phyloP scores from a whole-genome alignment of 768 basidiomycete species.

The Trametes cingulata region DNA sequence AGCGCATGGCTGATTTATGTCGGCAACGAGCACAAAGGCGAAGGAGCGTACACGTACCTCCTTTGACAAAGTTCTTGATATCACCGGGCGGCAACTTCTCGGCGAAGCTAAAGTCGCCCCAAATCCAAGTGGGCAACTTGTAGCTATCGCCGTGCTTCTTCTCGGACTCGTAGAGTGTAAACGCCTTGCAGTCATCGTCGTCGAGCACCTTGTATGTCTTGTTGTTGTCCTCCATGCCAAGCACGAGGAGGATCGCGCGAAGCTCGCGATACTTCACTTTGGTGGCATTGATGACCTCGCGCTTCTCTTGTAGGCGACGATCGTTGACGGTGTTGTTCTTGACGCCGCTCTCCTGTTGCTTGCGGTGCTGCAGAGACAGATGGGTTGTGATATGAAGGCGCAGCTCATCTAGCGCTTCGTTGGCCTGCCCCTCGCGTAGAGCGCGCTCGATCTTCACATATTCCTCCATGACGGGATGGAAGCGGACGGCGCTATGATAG shows the following conservation, averaged over 20 bases:
- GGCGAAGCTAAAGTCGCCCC: neutral
- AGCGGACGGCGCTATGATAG: neutral
- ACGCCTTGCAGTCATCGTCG: neutral
- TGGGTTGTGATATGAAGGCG: slow-evolving; percentile 5
- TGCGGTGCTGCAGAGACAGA: neutral
- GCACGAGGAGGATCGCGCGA: neutral
- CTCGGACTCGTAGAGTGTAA: neutral
- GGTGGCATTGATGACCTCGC: neutral
- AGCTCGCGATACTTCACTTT: neutral
- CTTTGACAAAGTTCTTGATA: too few species aligned
- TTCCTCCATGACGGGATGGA: neutral
- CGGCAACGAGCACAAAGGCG: too few species aligned
- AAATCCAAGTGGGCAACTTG: neutral
- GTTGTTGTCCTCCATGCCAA: neutral
- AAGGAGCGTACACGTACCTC: too few species aligned
- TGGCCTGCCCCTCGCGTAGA: slow-evolving; percentile 1
- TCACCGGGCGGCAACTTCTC: too few species aligned
- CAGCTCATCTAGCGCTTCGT: slow-evolving; percentile 4
- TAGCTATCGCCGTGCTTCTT: neutral
- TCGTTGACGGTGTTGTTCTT: neutral
- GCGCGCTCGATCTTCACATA: neutral
- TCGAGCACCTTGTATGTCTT: neutral
- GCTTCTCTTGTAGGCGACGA: neutral
- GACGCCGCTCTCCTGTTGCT: neutral
- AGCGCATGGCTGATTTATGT: too few species aligned